Evolutionary conservation across 768 basidiomycete species (phyloP).

Genomic region (Boletus pseudopeckii): DNA sequence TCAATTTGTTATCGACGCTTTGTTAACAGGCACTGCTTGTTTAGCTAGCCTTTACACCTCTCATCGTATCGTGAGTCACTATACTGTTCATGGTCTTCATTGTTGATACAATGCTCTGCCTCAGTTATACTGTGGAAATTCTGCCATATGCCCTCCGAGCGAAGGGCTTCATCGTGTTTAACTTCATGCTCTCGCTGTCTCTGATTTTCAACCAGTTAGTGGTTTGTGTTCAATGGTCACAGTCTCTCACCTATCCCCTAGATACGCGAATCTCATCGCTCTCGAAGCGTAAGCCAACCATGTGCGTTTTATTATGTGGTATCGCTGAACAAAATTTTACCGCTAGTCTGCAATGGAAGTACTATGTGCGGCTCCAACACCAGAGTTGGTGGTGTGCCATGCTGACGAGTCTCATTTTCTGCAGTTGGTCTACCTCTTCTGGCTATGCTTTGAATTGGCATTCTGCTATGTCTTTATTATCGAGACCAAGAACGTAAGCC

Average conservation of each 20-base stretch:
- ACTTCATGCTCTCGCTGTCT: constrained; percentile 37
- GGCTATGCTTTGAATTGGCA: constrained; percentile 38
- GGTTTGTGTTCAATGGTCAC: constrained; percentile 20
- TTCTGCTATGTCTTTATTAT: constrained; percentile 38
- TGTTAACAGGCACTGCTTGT: not conserved
- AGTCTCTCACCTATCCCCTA: constrained; percentile 15
- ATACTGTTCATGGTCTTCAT: not conserved
- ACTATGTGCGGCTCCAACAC: constrained; percentile 34
- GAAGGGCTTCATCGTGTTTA: constrained; percentile 39
- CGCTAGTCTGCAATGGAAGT: constrained; percentile 41
- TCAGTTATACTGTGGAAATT: constrained; percentile 41
- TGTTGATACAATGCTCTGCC: not conserved
- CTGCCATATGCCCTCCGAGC: constrained; percentile 40
- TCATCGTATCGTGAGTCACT: constrained; percentile 34
- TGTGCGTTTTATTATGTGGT: not conserved
- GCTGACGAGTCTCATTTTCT: not conserved
- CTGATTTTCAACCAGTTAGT: constrained; percentile 44
- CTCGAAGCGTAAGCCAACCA: constrained; percentile 20
- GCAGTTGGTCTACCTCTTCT: constrained; percentile 35
- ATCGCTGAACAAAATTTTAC: not conserved
- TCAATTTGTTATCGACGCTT: not conserved
- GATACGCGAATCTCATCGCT: constrained; percentile 38
- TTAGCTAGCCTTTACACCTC: constrained; percentile 40
- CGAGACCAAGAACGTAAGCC: constrained; percentile 37
- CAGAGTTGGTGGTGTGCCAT: not conserved